A percentile compares a stretch with the other conserved stretches of the same genome.
Conservation (phyloP, 73 alveolate species). For the Symbiodinium natans region DNA sequence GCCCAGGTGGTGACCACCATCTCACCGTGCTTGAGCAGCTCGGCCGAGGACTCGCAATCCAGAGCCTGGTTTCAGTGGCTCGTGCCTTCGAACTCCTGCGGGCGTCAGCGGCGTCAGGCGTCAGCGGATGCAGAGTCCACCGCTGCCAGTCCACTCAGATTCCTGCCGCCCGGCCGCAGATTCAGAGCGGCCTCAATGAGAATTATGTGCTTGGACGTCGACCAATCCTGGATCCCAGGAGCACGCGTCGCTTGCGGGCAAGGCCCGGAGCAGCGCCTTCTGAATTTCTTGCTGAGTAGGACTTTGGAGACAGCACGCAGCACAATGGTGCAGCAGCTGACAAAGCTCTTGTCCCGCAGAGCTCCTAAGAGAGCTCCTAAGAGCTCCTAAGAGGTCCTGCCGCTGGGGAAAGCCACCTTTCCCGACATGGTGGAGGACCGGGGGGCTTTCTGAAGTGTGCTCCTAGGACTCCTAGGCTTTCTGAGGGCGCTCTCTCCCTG, state of each 20-base stretch:
- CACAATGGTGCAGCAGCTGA: no score
- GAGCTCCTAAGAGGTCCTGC: constrained; percentile 62
- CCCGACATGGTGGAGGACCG: constrained; percentile 89
- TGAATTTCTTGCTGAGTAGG: not conserved
- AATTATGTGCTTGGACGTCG: no score
- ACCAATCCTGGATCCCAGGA: no score
- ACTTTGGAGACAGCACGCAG: no score
- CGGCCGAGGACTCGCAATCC: constrained; percentile 56
- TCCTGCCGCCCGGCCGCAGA: not conserved
- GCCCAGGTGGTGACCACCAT: constrained; percentile 33
- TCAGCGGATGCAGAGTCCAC: constrained; percentile 84
- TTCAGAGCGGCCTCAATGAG: no score
- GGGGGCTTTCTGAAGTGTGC: not conserved
- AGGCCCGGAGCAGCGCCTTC: not conserved
- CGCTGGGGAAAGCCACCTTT: constrained; percentile 48
- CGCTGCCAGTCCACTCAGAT: not conserved
- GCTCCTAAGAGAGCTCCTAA: no score
- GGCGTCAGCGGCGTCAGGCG: no score
- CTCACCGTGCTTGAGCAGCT: constrained; percentile 33
- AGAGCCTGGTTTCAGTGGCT: no score
- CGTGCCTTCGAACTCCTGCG: no score
- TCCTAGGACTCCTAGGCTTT: not conserved
- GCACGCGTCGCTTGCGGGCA: no score
- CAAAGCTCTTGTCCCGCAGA: no score
- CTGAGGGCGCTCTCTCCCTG: not conserved